These are phyloP conservation scores for Cystofilobasidium macerans DNA, from an alignment of 768 basidiomycete genomes.

Conservation along the genomic window DNA sequence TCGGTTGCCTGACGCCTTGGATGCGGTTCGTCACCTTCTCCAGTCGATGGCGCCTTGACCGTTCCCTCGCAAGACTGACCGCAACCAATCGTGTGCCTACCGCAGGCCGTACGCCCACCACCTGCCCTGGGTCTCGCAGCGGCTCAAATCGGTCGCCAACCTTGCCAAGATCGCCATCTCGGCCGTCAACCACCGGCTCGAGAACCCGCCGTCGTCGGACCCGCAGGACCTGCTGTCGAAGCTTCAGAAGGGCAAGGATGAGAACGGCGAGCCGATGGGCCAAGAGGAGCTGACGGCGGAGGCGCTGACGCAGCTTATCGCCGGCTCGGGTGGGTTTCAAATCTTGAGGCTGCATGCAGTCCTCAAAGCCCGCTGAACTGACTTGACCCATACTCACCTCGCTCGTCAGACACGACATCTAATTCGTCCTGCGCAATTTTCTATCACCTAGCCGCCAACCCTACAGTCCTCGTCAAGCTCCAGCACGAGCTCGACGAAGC, in stretches of 20 bases:
- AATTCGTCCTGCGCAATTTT: slow-evolving; percentile 87
- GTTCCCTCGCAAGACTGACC: slow-evolving; percentile 50
- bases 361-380: no score
- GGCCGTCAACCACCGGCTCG: slow-evolving; percentile 59
- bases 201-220: slow-evolving; percentile 50
- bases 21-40: slow-evolving; percentile 41
- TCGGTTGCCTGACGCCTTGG: slow-evolving; percentile 63
- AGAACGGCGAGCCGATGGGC: slow-evolving; percentile 66
- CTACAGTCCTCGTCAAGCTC: slow-evolving; percentile 54
- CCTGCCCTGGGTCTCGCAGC: slow-evolving; percentile 1
- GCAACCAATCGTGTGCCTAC: slow-evolving; percentile 60
- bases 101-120: slow-evolving; percentile 3
- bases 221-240: slow-evolving; percentile 71
- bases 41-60: not conserved
- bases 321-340: slow-evolving; percentile 42
- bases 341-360: not conserved
- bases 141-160: slow-evolving; percentile 50
- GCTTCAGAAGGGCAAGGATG: slow-evolving; percentile 65
- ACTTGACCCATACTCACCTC: not conserved
- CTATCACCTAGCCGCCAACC: slow-evolving; percentile 66
- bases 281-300: slow-evolving; percentile 78
- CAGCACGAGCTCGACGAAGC: slow-evolving; percentile 61
- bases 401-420: slow-evolving; percentile 65
- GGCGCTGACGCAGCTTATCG: slow-evolving; percentile 45
- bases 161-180: slow-evolving; percentile 45